Percentiles rank a stretch among this genome's conserved stretches.
phyloP scores from a whole-genome alignment of 2,329 filamentous ascomycete genomes.

The Fusarium sp. region DNA sequence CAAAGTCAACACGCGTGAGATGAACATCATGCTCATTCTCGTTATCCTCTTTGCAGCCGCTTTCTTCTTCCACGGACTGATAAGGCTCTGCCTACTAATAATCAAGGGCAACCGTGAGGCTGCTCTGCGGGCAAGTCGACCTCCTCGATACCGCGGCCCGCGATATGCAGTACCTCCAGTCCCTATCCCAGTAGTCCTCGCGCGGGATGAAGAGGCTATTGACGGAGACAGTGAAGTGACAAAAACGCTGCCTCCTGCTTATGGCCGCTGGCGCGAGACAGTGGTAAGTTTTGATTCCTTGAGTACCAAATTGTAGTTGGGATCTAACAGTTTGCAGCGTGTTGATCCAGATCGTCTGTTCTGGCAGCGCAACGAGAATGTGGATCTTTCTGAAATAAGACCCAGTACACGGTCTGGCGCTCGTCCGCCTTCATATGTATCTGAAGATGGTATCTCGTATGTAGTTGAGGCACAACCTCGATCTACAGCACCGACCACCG shows the following conservation, averaged over 20 bases:
- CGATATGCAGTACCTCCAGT: slow-evolving; percentile 77
- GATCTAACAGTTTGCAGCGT: slow-evolving; percentile 59
- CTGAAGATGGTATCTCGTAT: slow-evolving; percentile 80
- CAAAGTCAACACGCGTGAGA: slow-evolving; percentile 73
- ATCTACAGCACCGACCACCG: slow-evolving; percentile 63
- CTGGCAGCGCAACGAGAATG: slow-evolving; percentile 75
- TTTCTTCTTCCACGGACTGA: slow-evolving; percentile 83
- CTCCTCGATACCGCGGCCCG: slow-evolving; percentile 64
- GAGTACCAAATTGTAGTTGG: not conserved
- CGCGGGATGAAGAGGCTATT: slow-evolving; percentile 77
- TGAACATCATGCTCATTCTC: slow-evolving; percentile 84
- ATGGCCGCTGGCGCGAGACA: slow-evolving; percentile 85
- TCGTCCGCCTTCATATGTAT: slow-evolving; percentile 80
- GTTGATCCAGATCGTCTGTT: slow-evolving; percentile 85
- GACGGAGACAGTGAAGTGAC: slow-evolving; percentile 66
- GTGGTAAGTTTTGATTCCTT: slow-evolving; percentile 68
- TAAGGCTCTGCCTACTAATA: slow-evolving; percentile 77
- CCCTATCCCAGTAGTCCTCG: slow-evolving; percentile 82
- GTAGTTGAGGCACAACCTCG: slow-evolving; percentile 74
- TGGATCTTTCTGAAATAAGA: slow-evolving; percentile 40
- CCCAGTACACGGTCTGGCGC: slow-evolving; percentile 47
- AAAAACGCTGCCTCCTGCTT: slow-evolving; percentile 80
- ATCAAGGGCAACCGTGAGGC: slow-evolving; percentile 58
- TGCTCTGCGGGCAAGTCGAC: slow-evolving; percentile 40
- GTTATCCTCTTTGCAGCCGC: slow-evolving; percentile 79